Conservation (phyloP, 192 early-diverging fungal species). For the Helicostylum pulchrum region DNA sequence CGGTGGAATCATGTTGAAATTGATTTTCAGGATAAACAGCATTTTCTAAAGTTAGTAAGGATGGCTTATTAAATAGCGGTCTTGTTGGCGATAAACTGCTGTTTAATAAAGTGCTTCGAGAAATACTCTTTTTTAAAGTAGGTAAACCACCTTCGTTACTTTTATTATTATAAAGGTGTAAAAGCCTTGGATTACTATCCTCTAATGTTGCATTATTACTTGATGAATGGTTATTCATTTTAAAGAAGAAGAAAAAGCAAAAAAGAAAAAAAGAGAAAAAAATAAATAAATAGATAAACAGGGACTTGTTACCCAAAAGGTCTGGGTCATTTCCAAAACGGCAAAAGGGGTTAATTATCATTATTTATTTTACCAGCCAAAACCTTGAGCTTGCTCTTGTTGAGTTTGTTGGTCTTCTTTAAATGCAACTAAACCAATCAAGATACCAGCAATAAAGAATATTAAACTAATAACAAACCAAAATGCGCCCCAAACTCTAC, state of each 20-base stretch:
- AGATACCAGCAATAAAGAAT: slow-evolving; percentile 76
- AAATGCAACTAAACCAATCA: slow-evolving; percentile 78
- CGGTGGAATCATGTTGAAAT: slow-evolving; percentile 17
- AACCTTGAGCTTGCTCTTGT: slow-evolving; percentile 31
- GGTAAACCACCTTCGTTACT: not conserved
- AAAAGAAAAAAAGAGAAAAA: not conserved
- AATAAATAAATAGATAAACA: slow-evolving; percentile 12
- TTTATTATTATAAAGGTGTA: too few species aligned
- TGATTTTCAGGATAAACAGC: slow-evolving; percentile 11
- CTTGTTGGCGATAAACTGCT: not conserved
- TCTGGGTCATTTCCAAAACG: too few species aligned
- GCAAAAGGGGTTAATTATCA: too few species aligned
- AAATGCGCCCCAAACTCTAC: slow-evolving; percentile 84
- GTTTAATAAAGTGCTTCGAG: slow-evolving; percentile 2
- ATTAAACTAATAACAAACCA: slow-evolving; percentile 88
- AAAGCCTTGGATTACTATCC: too few species aligned
- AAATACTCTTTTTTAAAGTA: slow-evolving; percentile 4
- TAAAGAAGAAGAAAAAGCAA: not conserved
- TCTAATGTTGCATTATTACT: too few species aligned
- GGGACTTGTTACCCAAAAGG: not conserved
- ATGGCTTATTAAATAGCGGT: not conserved
- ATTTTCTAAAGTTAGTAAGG: slow-evolving; percentile 10
- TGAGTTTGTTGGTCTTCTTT: slow-evolving; percentile 50
- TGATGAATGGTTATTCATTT: too few species aligned
- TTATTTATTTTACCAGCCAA: slow-evolving; percentile 29